phyloP scores from a whole-genome alignment of 2,329 filamentous ascomycete genomes.

The Stromatinia cepivora region DNA sequence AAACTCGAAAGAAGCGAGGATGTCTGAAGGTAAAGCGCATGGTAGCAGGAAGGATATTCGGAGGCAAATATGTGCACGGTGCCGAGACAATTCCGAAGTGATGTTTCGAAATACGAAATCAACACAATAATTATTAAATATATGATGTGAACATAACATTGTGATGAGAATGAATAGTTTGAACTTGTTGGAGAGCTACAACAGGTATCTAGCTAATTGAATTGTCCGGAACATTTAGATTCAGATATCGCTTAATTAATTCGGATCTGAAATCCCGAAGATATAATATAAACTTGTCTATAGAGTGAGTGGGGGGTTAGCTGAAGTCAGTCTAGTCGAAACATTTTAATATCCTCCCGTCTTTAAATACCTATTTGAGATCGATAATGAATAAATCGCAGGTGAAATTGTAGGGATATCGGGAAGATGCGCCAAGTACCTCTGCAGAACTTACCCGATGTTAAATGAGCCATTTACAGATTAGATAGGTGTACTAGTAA shows the following conservation, averaged over 20 bases:
- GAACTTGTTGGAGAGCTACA: not conserved
- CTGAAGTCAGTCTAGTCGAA: no score
- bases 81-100: not conserved
- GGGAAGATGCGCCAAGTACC: not conserved
- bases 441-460: not conserved
- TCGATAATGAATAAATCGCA: not conserved
- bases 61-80: not conserved
- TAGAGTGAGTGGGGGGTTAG: no score
- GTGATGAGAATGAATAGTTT: not conserved
- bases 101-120: not conserved
- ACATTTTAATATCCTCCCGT: not conserved
- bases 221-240: not conserved
- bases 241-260: not conserved
- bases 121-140: no score
- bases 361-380: not conserved
- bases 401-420: not conserved
- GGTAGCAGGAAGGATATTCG: not conserved
- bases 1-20: not conserved
- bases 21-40: not conserved
- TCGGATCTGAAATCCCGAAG: not conserved
- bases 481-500: no score
- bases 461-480: not conserved
- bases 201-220: not conserved
- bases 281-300: not conserved
- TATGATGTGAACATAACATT: not conserved